Base-by-base conservation (phyloP, 345 rosid genomes). In the Salix purpurea region DNA sequence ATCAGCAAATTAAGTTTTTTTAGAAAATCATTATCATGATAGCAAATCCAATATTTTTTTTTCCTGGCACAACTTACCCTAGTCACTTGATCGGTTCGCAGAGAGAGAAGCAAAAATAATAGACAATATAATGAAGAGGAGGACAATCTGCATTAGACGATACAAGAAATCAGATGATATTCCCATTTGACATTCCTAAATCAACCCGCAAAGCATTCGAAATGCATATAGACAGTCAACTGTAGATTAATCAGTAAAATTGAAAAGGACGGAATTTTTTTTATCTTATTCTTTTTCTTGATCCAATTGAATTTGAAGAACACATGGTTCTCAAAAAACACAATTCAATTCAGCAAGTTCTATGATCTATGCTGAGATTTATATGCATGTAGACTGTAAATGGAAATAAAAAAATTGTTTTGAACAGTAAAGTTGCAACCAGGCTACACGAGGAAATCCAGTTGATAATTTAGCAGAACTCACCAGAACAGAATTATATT, bases 91-190 rank as follows among this genome's bases (percentile, higher is more conserved):
- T 79, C 72, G 77, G 37, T 74, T 88, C 69, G 80, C 65, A 21
- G 65, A 74, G 15, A 77, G 85, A 81, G 85, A 79, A 0, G 79
- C 75, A 7, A 83, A 75, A 74, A 87, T 14, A 52, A 87, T 78
- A 58, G 90, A 85, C 83, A 89, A 37, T 39, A 85, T 21, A 36
- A 87, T 68, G 74, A 89, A 70, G 34, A 85, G 52, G 21, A 89
- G 54, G 40, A 77, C 46, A 50, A 81, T 73, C 96, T 91, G 88
- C 78, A 81, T 61, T 69, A 62, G 71, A 61, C 60, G 1, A 66
- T 28, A 40, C 39, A 72, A 65, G 56, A 60, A 72, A 76, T 83
- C 73, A 79, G 74, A 28, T 23, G 36, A 76, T 50, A 23, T 70
- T 64, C 66, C 26, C 13, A 1, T 7, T 64, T 56, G 13, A 65